phyloP scores from a whole-genome alignment of 2,329 filamentous ascomycete species.

The Aspergillus melleus region DNA sequence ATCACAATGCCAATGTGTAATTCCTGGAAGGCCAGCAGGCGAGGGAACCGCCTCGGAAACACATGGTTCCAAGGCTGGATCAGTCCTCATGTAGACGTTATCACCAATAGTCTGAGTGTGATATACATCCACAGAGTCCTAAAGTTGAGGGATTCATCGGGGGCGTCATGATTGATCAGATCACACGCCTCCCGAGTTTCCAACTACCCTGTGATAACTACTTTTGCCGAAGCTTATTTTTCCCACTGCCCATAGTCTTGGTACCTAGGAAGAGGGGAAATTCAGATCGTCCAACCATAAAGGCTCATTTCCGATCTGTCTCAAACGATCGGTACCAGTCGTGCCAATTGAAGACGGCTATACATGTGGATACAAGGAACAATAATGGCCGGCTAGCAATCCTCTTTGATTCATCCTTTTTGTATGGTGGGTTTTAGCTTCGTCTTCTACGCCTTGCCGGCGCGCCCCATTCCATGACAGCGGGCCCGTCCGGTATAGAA shows the following conservation, averaged over 20 bases:
- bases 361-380: background rate
- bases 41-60: background rate
- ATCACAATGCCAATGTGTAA: background rate
- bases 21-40: background rate
- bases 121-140: background rate
- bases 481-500: background rate
- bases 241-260: slow-evolving; percentile 12
- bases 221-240: slow-evolving; percentile 17
- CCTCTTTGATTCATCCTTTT: background rate
- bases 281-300: slow-evolving; percentile 10
- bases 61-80: background rate
- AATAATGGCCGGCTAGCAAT: background rate
- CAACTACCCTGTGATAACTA: background rate
- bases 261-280: slow-evolving; percentile 7
- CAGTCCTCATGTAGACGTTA: background rate
- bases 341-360: slow-evolving; percentile 1
- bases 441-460: background rate
- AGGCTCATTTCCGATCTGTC: slow-evolving; percentile 1
- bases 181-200: background rate
- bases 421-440: background rate
- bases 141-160: background rate
- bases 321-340: background rate
- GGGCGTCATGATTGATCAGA: background rate
- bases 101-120: background rate
- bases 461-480: background rate